A percentile compares a stretch with the other conserved stretches of the same genome.
These are phyloP conservation scores for Coniochaeta sp. DNA, from an alignment of 2,329 filamentous ascomycete genomes.

Conservation along the genomic window DNA sequence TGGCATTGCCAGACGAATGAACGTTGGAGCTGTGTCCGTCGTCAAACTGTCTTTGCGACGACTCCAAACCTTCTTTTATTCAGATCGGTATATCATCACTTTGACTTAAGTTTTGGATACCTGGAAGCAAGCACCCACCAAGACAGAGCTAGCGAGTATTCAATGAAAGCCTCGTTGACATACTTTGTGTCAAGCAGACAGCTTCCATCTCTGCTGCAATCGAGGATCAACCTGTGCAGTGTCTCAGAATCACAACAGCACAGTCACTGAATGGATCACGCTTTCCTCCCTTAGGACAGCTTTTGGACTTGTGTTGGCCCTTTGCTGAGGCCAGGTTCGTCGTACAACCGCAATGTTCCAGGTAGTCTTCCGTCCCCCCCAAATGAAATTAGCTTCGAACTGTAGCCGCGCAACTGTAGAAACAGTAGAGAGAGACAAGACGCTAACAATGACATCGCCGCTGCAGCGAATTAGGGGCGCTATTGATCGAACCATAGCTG, in stretches of 20 bases:
- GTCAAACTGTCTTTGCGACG: background rate
- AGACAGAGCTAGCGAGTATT: background rate
- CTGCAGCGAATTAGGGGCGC: conserved; percentile 70
- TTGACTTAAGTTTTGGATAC: background rate
- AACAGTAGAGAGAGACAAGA: background rate
- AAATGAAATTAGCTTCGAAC: background rate
- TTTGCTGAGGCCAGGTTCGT: background rate
- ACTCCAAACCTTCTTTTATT: background rate
- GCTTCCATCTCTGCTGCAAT: background rate
- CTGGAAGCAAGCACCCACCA: background rate
- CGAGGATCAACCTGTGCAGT: background rate
- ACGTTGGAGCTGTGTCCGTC: background rate
- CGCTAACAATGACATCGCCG: background rate
- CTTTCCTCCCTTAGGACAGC: background rate
- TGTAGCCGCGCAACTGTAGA: background rate
- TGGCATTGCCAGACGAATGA: background rate
- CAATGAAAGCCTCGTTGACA: background rate
- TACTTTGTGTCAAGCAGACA: background rate
- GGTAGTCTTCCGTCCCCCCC: background rate
- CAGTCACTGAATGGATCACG: background rate
- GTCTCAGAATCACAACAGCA: background rate
- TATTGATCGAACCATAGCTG: conserved; percentile 80
- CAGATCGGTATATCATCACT: background rate
- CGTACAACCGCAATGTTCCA: background rate
- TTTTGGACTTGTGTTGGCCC: background rate